These are phyloP conservation scores for Dovyalis caffra DNA, from an alignment of 345 rosid species.

Conservation along the genomic window DNA sequence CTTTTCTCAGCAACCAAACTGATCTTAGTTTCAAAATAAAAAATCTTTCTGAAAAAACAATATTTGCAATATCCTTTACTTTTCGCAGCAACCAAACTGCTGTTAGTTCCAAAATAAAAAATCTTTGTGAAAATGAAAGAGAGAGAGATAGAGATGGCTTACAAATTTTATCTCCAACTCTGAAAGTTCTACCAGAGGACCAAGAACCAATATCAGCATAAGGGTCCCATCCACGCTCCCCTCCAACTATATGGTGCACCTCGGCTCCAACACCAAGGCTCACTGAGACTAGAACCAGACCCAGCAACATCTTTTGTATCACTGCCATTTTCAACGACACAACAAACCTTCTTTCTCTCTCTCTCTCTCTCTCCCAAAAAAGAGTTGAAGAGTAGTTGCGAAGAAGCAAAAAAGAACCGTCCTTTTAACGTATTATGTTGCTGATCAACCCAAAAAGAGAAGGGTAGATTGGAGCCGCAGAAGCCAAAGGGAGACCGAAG, in stretches of 20 bases:
- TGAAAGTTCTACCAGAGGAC: slow-evolving; percentile 49
- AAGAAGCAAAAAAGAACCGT: background rate
- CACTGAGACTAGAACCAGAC: slow-evolving; percentile 20
- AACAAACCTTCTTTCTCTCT: background rate
- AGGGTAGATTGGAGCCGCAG: too few species aligned
- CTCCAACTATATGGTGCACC: slow-evolving; percentile 64
- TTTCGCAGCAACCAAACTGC: too few species aligned
- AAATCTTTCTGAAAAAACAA: background rate
- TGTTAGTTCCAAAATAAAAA: background rate
- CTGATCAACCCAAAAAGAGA: too few species aligned
- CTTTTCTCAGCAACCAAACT: background rate
- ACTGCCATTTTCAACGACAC: background rate
- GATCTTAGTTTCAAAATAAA: background rate
- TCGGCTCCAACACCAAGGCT: slow-evolving; percentile 34
- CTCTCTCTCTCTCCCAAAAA: too few species aligned
- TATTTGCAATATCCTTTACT: too few species aligned
- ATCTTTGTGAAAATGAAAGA: background rate
- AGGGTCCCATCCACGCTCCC: slow-evolving; percentile 68
- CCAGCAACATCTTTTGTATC: background rate
- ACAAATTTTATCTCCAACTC: slow-evolving; percentile 66
- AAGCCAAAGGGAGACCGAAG: background rate
- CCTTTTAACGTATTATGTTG: background rate
- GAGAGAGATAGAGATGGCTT: slow-evolving; percentile 15
- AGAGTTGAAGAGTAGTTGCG: background rate
- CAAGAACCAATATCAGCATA: slow-evolving; percentile 40